Conservation (phyloP, 495 filamentous ascomycete genomes). For the Penicillium pancosmium region DNA sequence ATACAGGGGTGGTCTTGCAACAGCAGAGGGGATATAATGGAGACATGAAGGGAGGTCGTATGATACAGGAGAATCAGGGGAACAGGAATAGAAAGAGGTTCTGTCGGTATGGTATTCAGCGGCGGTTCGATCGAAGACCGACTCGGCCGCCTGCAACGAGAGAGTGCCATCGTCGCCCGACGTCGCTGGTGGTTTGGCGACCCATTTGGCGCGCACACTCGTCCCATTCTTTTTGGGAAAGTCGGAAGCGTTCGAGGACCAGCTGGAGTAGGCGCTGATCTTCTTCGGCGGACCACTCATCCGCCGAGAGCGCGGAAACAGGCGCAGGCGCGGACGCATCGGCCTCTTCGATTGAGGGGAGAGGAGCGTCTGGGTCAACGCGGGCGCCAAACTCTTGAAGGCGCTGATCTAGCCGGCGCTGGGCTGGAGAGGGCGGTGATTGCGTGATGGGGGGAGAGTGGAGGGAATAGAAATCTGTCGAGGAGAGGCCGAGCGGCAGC, state of each 20-base stretch:
- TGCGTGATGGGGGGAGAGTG: conserved; percentile 44
- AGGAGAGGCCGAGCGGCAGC: conserved; percentile 67
- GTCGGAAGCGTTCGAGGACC: conserved; percentile 73
- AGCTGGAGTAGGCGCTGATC: conserved; percentile 72
- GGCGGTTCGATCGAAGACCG: conserved; percentile 44
- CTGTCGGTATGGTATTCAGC: conserved; percentile 23
- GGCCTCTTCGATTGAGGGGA: conserved; percentile 46
- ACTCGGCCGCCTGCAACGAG: conserved; percentile 65
- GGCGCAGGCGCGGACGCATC: conserved; percentile 19
- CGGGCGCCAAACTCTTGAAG: conserved; percentile 16
- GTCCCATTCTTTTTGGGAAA: conserved; percentile 75
- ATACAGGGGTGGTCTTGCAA: conserved; percentile 26
- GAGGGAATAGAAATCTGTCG: conserved; percentile 65
- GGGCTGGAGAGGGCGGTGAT: conserved; percentile 39
- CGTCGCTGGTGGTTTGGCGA: conserved; percentile 59
- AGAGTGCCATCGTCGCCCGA: conserved; percentile 72
- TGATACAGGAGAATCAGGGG: conserved; percentile 25
- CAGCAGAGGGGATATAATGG: conserved; percentile 8
- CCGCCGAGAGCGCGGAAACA: conserved; percentile 13
- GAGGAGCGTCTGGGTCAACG: conserved; percentile 38
- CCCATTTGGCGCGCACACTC: conserved; percentile 72
- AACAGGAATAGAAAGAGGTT: conserved; percentile 8
- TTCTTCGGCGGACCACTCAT: conserved; percentile 66
- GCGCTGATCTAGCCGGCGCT: conserved; percentile 16
- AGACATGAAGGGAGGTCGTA: conserved; percentile 25